Evolutionary conservation across 805 yeast species (phyloP), one percentile per base, ranked within the genome.

Genomic region (Wickerhamomyces xylosicus): DNA sequence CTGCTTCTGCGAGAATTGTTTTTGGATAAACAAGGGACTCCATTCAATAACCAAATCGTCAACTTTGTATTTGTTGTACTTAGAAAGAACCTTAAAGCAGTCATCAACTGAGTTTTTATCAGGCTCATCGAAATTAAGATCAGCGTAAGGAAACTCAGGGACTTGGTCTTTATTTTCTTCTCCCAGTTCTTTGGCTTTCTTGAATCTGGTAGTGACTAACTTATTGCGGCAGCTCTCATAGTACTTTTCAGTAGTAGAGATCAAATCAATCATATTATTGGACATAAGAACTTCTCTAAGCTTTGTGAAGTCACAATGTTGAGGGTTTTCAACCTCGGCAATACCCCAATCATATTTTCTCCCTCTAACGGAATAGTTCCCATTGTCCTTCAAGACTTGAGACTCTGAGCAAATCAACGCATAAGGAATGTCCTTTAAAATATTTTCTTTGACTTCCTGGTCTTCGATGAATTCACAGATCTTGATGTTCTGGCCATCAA

Each of bases 271-370:
- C 81, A 85, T 72, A 58, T 85, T 72, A 17, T 77, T 69, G 19
- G 79, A 69, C 59, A 89, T 66, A 36, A 89, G 62, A 31, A 85
- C 59, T 28, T 76, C 70, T 47, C 85, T 73, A 45, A 89, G 66
- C 43, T 67, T 67, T 21, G 59, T 46, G 52, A 86, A 86, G 56
- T 90, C 96, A 59, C 95, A 85, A 57, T 82, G 87, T 8, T 63
- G 58, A 16, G 71, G 72, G 56, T 85, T 80, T 52, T 84, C 95
- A 32, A 85, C 82, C 53, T 87, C 95, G 13, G 85, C 84, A 18
- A 73, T 58, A 1, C 97, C 97, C 96, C 96, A 89, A 15, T 65
- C 69, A 62, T 86, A 89, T 52, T 71, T 69, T 52, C 95, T 71
- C 15, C 92, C 95, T 45, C 82, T 68, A 21, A 83, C 83, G 3